Conservation (phyloP, 2,329 filamentous ascomycete genomes). For the Dactylellina drechsleri region DNA sequence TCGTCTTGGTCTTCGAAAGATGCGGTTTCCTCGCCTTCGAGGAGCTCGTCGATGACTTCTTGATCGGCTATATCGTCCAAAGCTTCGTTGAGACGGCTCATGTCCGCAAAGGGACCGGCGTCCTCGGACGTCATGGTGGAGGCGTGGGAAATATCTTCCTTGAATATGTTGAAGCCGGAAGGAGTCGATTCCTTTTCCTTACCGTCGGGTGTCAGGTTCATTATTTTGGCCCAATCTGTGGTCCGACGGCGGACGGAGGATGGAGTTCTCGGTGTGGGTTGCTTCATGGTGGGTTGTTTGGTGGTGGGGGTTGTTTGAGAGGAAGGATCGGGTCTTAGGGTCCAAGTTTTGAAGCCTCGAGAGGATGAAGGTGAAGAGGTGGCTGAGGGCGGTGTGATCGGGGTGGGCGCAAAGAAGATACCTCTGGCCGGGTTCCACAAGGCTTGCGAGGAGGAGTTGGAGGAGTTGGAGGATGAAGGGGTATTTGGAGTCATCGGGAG, state of each 20-base stretch:
- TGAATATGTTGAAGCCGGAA: slow-evolving; percentile 17
- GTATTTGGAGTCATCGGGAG: slow-evolving; percentile 25
- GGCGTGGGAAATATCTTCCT: slow-evolving; percentile 4
- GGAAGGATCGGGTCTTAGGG: not conserved
- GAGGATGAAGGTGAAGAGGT: slow-evolving; percentile 2
- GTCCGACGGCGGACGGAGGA: not conserved
- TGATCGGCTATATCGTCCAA: slow-evolving; percentile 18
- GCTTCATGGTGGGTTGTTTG: not conserved
- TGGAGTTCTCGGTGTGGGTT: slow-evolving; percentile 4
- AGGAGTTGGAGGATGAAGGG: slow-evolving; percentile 9
- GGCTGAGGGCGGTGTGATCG: slow-evolving; percentile 23
- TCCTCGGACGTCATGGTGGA: not conserved
- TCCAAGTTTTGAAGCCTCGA: slow-evolving; percentile 15
- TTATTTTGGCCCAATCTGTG: slow-evolving; percentile 19
- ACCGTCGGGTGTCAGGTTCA: slow-evolving; percentile 33
- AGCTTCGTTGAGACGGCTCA: slow-evolving; percentile 8
- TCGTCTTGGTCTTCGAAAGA: slow-evolving; percentile 13
- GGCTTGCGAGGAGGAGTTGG: not conserved
- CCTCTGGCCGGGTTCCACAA: slow-evolving; percentile 41
- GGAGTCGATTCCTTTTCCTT: slow-evolving; percentile 31
- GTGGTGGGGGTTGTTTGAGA: not conserved
- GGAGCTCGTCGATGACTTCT: not conserved
- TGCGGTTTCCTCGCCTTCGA: slow-evolving; percentile 16
- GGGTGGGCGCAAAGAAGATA: slow-evolving; percentile 34
- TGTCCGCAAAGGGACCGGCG: slow-evolving; percentile 3